Evolutionary conservation across 2,329 filamentous ascomycete genomes (phyloP), one percentile per base, ranked within the genome.

Genomic region (Hypoxylon sp.): DNA sequence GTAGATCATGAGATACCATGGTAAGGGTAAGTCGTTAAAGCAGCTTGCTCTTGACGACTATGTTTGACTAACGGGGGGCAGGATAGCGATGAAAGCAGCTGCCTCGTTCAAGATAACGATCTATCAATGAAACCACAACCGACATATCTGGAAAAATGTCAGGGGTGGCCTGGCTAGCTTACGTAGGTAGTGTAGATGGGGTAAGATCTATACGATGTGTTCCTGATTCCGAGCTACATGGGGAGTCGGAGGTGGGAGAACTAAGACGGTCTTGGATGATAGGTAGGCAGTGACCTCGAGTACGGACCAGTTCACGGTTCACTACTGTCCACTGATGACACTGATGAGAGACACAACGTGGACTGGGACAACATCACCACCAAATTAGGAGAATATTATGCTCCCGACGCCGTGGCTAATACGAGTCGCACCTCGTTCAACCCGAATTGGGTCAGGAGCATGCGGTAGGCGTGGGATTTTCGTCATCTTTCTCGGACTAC

Each of bases 391-490:
- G 14, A 38, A 34, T 53, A 49, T 46, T 51, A 67, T 67, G 30
- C 62, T 46, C n/a, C 13, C 36, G 19, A 38, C 25, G 25, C 46
- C 21, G 41, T 59, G n/a, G 28, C 23, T 49, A 61, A 58, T 25
- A 21, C 50, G 36, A 59, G 41, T 43, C 43, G 41, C 28, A 41
- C 32, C 36, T 53, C 34, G 28, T 52, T 67, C 30, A 46, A 58
- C 36, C 52, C 28, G 32, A 43, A 56, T 52, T 17, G 34, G 48
- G 60, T 32, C 57, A 69, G 59, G 41, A 56, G 48, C 25, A 21
- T 53, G 25, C 30, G 59, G 63, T 32, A 61, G 46, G 52, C 51
- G 67, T 66, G 67, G 63, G 55, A 59, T 38, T 28, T 52, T 63
- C 62, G 66, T 65, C 66, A 65, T 63, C 30, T 49, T 30, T 32